These are phyloP conservation scores for Scopulariopsis brevicaulis DNA, from an alignment of 2,329 filamentous ascomycete genomes.

Conservation along the genomic window DNA sequence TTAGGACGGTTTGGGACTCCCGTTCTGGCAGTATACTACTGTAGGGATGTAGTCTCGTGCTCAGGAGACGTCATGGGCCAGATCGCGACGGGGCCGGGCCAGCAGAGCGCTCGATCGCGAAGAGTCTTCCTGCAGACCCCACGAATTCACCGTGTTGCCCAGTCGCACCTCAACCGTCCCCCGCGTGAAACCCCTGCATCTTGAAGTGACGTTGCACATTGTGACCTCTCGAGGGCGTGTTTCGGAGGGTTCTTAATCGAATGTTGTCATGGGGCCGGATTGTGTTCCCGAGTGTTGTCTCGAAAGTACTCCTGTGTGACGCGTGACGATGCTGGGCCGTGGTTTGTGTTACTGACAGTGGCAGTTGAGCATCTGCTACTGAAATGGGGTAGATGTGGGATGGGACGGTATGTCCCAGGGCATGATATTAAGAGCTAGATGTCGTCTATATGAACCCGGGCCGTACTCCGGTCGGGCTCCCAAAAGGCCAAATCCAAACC, in stretches of 20 bases:
- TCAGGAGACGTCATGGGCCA: background rate
- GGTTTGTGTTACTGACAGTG: background rate
- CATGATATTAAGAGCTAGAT: background rate
- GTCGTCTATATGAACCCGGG: background rate
- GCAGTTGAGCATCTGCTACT: background rate
- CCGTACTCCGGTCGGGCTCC: background rate
- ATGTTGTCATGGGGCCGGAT: background rate
- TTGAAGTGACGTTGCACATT: background rate
- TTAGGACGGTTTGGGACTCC: background rate
- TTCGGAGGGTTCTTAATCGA: background rate
- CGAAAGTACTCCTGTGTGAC: background rate
- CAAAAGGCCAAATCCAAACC: background rate
- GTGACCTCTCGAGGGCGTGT: background rate
- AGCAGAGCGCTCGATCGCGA: background rate
- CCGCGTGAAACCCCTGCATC: background rate
- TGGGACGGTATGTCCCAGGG: background rate
- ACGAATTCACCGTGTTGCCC: background rate
- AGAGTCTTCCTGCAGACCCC: background rate
- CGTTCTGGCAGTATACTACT: background rate
- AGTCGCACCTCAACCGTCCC: background rate
- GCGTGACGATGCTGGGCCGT: background rate
- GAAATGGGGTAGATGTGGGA: background rate
- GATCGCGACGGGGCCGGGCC: background rate
- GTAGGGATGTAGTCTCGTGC: background rate
- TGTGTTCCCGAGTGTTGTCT: background rate